Evolutionary conservation across 164 flowering plant genomes (phyloP), one percentile per base, ranked within the genome.

Genomic region (Chimonanthus praecox): DNA sequence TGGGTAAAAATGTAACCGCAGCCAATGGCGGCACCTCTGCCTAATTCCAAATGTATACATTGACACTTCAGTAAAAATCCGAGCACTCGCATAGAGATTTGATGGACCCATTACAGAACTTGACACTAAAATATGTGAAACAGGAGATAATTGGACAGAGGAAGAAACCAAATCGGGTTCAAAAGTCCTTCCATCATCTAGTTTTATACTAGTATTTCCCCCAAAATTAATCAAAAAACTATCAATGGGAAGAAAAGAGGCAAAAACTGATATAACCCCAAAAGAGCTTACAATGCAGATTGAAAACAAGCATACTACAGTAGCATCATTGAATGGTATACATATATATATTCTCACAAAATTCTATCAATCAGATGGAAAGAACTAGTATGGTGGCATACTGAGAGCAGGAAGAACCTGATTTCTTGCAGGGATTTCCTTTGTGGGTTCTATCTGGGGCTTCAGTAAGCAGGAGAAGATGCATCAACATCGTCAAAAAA

Each of bases 11-110:
- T 88, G 82, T 45, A 88, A 62, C 33, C 89, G 54, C 13, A 85
- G 62, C 88, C 87, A 88, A 71, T 86, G 87, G 5, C 80, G 69
- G 45, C 90, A 87, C 2, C 43, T 67, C 73, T 76, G 78, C 77
- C 76, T 76, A 7, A 76, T 69, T 3, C 6, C 69, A 60, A 85
- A 64, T 16, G 73, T 81, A 46, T 85, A 85, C 10, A 43, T 73
- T 4, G 87, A 78, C 13, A 78, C 54, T 67, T 70, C 64, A 7
- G 64, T 78, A 54, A 87, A 83, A 73, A 83, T 74, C n/a, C 85
- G 70, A 58, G 84, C 85, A 44, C 85, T 80, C 47, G 13, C 60
- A 45, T 80, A 83, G 21, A 82, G 58, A 80, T 49, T 71, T 47
- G 69, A 44, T 7, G 18, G 16, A 47, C 58, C 73, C 49, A 10